A percentile compares a stretch with the other conserved stretches of the same genome.
These are phyloP conservation scores for Colletotrichum phormii DNA, from an alignment of 2,329 filamentous ascomycete genomes.

Conservation along the genomic window DNA sequence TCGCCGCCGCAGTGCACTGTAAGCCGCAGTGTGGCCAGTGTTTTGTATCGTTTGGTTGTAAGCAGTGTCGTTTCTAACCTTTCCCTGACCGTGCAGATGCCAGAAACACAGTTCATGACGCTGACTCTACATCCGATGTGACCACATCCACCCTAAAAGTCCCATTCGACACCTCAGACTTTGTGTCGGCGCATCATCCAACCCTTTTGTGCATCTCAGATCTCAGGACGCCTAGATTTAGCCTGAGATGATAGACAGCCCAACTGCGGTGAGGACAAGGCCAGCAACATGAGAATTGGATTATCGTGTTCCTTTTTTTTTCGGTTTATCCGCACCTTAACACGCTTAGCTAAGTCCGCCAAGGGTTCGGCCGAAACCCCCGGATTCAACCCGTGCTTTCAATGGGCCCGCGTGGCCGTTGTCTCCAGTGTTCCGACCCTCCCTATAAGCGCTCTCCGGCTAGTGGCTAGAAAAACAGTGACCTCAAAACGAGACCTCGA, in stretches of 20 bases:
- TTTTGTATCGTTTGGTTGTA: too few relatives aligned
- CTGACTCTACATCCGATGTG: not conserved
- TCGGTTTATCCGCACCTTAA: too few relatives aligned
- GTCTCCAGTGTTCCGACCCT: not conserved
- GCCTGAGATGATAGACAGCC: not conserved
- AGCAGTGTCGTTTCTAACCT: not conserved
- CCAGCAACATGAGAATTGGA: not conserved
- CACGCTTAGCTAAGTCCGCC: too few relatives aligned
- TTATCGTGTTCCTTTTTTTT: too few relatives aligned
- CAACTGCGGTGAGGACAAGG: too few relatives aligned
- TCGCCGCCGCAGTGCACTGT: not conserved
- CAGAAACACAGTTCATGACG: conserved; percentile 2
- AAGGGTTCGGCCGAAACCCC: not conserved
- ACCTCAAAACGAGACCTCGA: not conserved
- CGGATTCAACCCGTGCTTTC: not conserved
- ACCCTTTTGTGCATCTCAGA: not conserved
- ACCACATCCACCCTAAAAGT: not conserved
- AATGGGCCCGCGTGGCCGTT: not conserved
- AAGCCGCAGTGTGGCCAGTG: not conserved
- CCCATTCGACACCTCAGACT: not conserved
- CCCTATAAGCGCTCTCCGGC: not conserved
- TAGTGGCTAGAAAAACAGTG: conserved; percentile 3
- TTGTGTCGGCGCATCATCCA: not conserved
- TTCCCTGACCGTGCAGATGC: not conserved
- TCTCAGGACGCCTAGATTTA: not conserved